Conservation (phyloP, 495 filamentous ascomycete species). For the Talaromyces nanjingensis region DNA sequence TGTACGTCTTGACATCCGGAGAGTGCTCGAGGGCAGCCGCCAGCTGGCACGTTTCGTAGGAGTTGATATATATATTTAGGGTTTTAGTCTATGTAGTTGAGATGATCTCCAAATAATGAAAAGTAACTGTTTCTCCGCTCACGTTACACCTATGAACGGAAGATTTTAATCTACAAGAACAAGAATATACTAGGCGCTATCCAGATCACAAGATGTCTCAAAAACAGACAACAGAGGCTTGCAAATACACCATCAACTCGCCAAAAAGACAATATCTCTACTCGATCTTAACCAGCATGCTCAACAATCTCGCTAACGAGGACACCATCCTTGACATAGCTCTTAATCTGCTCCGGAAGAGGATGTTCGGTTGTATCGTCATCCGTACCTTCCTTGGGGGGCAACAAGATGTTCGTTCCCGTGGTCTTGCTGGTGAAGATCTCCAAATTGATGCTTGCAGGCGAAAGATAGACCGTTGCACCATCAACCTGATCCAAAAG, state of each 20-base stretch:
- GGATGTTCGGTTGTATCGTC: conserved; percentile 80
- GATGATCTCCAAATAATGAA: neutral
- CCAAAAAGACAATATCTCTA: neutral
- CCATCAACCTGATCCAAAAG: conserved; percentile 91
- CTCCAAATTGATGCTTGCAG: conserved; percentile 68
- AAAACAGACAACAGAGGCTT: neutral
- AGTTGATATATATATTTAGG: neutral
- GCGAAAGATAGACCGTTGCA: conserved; percentile 75
- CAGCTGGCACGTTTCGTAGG: neutral
- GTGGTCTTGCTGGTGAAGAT: conserved; percentile 83
- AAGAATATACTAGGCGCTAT: neutral
- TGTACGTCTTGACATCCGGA: no score
- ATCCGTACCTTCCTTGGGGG: conserved; percentile 46
- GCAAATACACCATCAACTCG: neutral
- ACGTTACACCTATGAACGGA: neutral
- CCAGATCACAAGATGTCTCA: neutral
- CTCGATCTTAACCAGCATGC: conserved; percentile 56
- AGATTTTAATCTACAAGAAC: neutral
- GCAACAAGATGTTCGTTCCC: conserved; percentile 78
- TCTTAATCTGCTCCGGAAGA: conserved; percentile 85
- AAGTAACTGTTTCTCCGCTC: neutral
- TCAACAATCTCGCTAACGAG: conserved; percentile 84
- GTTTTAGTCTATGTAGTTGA: neutral
- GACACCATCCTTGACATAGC: conserved; percentile 65
- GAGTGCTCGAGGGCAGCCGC: no score